These are phyloP conservation scores for Malus hybrid DNA, from an alignment of 331 rosid genomes.

Conservation along the genomic window DNA sequence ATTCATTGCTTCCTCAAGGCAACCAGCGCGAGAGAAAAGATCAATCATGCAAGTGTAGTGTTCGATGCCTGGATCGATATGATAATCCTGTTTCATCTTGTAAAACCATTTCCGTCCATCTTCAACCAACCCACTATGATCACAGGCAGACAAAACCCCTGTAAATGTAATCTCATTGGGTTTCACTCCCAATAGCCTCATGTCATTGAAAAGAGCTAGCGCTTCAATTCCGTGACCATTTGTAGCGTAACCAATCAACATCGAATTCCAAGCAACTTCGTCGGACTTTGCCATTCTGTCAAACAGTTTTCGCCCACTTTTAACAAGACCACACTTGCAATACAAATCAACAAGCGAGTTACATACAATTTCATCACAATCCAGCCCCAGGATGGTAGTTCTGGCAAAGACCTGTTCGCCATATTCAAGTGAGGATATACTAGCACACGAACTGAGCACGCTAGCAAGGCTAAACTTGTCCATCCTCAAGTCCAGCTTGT, in stretches of 20 bases:
- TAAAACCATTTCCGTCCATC: conserved; percentile 60
- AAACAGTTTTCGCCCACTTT: conserved; percentile 43
- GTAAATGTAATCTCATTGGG: conserved; percentile 62
- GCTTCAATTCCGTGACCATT: conserved; percentile 77
- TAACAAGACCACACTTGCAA: conserved; percentile 72
- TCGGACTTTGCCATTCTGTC: conserved; percentile 46
- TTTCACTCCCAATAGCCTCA: conserved; percentile 41
- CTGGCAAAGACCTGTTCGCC: conserved; percentile 73
- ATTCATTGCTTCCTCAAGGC: conserved; percentile 50
- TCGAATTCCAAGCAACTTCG: conserved; percentile 76
- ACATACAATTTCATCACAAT: conserved; percentile 42
- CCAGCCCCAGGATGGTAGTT: conserved; percentile 54
- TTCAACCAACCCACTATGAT: conserved; percentile 65
- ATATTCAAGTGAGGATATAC: conserved; percentile 53
- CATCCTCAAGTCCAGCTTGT: conserved; percentile 38
- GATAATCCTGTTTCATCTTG: conserved; percentile 40
- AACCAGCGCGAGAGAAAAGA: conserved; percentile 68
- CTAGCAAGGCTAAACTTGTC: conserved; percentile 74
- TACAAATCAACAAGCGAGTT: conserved; percentile 74
- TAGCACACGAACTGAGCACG: conserved; percentile 65
- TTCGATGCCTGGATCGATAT: conserved; percentile 50
- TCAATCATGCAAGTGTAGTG: conserved; percentile 73
- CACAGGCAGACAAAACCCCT: conserved; percentile 67
- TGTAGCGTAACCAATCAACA: conserved; percentile 81
- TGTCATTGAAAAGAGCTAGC: conserved; percentile 46